Conservation (phyloP, 345 rosid genomes). For the Bretschneidera sinensis region DNA sequence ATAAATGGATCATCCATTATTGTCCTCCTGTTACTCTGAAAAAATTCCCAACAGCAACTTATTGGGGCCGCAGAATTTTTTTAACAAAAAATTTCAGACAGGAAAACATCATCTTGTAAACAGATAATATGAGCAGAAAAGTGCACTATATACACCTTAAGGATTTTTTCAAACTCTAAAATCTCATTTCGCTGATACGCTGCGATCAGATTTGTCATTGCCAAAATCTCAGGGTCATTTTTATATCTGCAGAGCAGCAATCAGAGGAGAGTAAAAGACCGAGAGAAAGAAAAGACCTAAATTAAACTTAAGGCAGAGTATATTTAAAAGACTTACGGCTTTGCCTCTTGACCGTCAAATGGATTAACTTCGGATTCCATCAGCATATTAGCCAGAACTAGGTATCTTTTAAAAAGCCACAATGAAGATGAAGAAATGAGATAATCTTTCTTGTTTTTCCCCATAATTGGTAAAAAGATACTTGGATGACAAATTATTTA, state of each 20-base stretch:
- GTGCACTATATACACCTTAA: constrained; percentile 50
- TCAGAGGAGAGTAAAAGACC: background rate
- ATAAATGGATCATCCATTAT: constrained; percentile 99
- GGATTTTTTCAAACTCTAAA: constrained; percentile 93
- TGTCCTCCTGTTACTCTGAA: constrained; percentile 84
- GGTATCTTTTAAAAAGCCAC: constrained; percentile 50
- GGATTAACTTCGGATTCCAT: constrained; percentile 99
- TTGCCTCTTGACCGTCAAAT: constrained; percentile 98
- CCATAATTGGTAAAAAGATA: background rate
- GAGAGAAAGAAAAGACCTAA: background rate
- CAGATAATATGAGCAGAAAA: background rate
- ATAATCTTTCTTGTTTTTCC: constrained; percentile 1
- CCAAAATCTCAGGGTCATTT: constrained; percentile 97
- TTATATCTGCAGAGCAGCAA: constrained; percentile 58
- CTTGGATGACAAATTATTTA: background rate
- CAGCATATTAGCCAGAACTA: constrained; percentile 98
- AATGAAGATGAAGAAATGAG: background rate
- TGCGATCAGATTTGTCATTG: constrained; percentile 97
- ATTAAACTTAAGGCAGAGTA: constrained; percentile 3
- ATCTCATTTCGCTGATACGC: constrained; percentile 98
- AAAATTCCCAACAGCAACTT: constrained; percentile 2
- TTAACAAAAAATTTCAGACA: background rate
- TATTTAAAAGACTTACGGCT: constrained; percentile 65
- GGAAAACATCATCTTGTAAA: background rate
- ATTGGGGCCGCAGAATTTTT: background rate